Evolutionary conservation across 345 rosid genomes (phyloP).

Genomic region (Sapria himalayana): DNA sequence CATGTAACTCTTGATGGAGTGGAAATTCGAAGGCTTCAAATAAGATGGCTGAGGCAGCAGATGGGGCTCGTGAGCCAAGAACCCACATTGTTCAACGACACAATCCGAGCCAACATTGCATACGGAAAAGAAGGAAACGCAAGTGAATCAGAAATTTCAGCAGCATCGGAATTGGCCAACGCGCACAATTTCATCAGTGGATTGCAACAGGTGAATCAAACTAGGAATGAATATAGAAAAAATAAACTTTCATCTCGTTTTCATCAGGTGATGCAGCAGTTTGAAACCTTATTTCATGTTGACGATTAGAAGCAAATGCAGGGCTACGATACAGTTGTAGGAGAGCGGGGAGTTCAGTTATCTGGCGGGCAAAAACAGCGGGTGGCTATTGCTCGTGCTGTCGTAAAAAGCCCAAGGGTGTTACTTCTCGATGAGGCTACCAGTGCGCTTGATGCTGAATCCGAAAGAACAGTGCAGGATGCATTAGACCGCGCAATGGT

Average conservation of each 20-base stretch:
- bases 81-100: constrained; percentile 46
- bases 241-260: not conserved
- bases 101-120: constrained; percentile 60
- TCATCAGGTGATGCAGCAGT: not conserved
- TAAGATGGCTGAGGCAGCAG: constrained; percentile 65
- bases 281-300: not conserved
- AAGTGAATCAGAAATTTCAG: constrained; percentile 38
- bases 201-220: constrained; percentile 39
- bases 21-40: constrained; percentile 31
- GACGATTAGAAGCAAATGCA: constrained; percentile 8
- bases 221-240: constrained; percentile 10
- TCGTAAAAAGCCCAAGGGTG: constrained; percentile 43
- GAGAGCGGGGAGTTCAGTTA: constrained; percentile 51
- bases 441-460: constrained; percentile 56
- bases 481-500: constrained; percentile 40
- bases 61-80: constrained; percentile 76
- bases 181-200: constrained; percentile 67
- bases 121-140: constrained; percentile 62
- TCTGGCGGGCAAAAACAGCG: constrained; percentile 76
- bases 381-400: constrained; percentile 58
- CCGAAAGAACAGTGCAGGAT: constrained; percentile 50
- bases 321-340: constrained; percentile 54
- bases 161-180: constrained; percentile 56
- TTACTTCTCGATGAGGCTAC: constrained; percentile 57
- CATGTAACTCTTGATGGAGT: constrained; percentile 48